phyloP scores from a whole-genome alignment of 768 basidiomycete species.

The Rossbeevera mucosa region DNA sequence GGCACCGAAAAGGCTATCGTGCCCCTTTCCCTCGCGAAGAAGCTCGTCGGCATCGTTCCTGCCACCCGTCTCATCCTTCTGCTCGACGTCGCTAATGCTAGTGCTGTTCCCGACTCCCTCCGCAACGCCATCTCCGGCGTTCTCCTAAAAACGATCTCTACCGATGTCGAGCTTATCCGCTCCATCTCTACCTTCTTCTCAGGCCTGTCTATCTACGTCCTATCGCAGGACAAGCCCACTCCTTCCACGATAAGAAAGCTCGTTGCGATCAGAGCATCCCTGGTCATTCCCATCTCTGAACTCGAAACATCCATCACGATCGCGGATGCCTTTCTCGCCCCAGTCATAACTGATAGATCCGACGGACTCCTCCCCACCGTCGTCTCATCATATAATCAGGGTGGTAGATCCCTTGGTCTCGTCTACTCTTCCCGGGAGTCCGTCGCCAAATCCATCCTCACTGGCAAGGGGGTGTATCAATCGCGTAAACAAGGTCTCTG shows the following conservation, averaged over 20 bases:
- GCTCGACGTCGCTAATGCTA: constrained; percentile 68
- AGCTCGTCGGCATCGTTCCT: constrained; percentile 64
- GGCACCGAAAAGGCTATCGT: constrained; percentile 82
- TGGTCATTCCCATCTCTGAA: constrained; percentile 68
- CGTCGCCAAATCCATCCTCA: constrained; percentile 77
- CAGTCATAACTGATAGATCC: constrained; percentile 76
- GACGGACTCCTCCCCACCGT: constrained; percentile 94
- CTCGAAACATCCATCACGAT: constrained; percentile 64
- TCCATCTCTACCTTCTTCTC: constrained; percentile 74
- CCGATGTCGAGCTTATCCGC: constrained; percentile 72
- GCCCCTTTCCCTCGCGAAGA: constrained; percentile 59
- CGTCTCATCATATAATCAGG: constrained; percentile 64
- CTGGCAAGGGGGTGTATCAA: constrained; percentile 92
- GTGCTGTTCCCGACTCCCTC: constrained; percentile 70
- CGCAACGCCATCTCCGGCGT: constrained; percentile 74
- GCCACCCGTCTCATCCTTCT: constrained; percentile 70
- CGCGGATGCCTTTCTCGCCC: constrained; percentile 81
- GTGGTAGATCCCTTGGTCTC: constrained; percentile 78
- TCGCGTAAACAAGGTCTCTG: constrained; percentile 94
- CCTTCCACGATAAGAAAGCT: constrained; percentile 58
- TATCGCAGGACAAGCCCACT: constrained; percentile 52
- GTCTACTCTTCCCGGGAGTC: constrained; percentile 93
- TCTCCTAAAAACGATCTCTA: constrained; percentile 66
- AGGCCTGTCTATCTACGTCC: constrained; percentile 58
- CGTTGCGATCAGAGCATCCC: constrained; percentile 51